phyloP scores from a whole-genome alignment of 2,329 filamentous ascomycete genomes.

The Monosporascus cannonballus region DNA sequence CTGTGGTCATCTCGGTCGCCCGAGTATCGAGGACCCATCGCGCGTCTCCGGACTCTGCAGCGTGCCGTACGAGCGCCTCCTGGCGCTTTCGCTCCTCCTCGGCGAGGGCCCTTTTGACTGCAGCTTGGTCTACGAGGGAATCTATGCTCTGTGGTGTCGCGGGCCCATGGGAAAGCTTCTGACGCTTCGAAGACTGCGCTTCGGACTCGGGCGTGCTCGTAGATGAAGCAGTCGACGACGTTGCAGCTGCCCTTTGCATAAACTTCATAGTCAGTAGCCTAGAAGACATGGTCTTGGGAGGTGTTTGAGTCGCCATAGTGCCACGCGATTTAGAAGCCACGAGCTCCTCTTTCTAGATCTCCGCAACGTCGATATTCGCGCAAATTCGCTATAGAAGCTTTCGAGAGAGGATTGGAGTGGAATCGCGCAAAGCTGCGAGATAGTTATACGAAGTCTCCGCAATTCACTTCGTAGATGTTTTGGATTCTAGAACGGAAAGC shows the following conservation, averaged over 20 bases:
- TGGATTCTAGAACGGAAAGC: too few species aligned
- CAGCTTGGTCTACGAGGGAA: constrained; percentile 48
- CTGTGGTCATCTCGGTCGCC: constrained; percentile 24
- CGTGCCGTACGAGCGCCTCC: constrained; percentile 54
- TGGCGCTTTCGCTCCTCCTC: constrained; percentile 62
- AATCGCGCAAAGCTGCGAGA: too few species aligned
- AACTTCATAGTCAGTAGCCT: constrained; percentile 94
- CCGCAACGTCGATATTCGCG: background rate
- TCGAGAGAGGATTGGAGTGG: too few species aligned
- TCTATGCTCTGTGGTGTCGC: constrained; percentile 30
- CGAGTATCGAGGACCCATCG: constrained; percentile 66
- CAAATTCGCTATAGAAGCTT: too few species aligned
- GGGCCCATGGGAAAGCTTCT: constrained; percentile 40
- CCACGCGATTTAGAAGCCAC: background rate
- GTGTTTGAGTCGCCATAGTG: constrained; percentile 45
- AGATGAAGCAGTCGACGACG: constrained; percentile 38
- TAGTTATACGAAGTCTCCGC: too few species aligned
- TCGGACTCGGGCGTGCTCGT: constrained; percentile 38
- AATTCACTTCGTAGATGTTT: too few species aligned
- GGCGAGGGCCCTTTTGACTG: constrained; percentile 57
- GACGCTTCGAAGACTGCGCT: constrained; percentile 55
- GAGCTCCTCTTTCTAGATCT: background rate
- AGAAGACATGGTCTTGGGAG: constrained; percentile 72
- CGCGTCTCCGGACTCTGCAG: constrained; percentile 59
- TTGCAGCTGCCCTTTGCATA: constrained; percentile 81